Evolutionary conservation across 805 yeast genomes (phyloP), one percentile per base, ranked within the genome.

Genomic region (Ogataea haglerorum): DNA sequence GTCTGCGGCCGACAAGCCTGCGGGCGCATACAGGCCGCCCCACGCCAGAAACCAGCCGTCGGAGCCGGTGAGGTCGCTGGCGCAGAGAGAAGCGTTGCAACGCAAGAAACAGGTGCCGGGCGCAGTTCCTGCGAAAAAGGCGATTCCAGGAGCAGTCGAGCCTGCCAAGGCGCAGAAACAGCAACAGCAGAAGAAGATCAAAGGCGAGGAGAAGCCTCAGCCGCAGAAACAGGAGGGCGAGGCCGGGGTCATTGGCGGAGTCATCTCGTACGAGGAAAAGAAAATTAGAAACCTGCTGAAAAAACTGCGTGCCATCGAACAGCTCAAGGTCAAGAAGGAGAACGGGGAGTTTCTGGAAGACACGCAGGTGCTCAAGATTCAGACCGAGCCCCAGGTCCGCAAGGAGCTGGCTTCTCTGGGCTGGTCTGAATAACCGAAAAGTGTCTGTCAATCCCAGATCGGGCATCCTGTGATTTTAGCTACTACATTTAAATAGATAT

Each of bases 21-120:
- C 78, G 23, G 96, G 96, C 39, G 98, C 97, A 30, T 93, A 93
- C 63, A 79, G 95, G 62, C 99, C 99, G 17, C 99, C 99, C 2
- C 96, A 89, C 63, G 96, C 97, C 9, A 58, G 66, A 62, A 71
- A 63, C 35, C 57, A 60, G 14, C 61, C 67, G 14, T 60, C 64
- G 5, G 61, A 60, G 35, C 54, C 68, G 10, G 60, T 72, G 28
- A 72, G 79, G 42, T 68, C 85, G 5, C 64, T 80, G 49, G 78
- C 78, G 48, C 82, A 81, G 57, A 72, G 71, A 61, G 85, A 80
- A 61, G 64, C 65, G 36, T 58, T 53, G 21, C 52, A 56, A 36
- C 49, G 50, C 32, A 47, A 37, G 52, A 52, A 52, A 23, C 27
- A 42, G 42, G 43, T 57, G 46, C 62, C 60, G 10, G 64, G 64